Evolutionary conservation across 768 basidiomycete genomes (phyloP).

Genomic region (Boletus sensibilis): DNA sequence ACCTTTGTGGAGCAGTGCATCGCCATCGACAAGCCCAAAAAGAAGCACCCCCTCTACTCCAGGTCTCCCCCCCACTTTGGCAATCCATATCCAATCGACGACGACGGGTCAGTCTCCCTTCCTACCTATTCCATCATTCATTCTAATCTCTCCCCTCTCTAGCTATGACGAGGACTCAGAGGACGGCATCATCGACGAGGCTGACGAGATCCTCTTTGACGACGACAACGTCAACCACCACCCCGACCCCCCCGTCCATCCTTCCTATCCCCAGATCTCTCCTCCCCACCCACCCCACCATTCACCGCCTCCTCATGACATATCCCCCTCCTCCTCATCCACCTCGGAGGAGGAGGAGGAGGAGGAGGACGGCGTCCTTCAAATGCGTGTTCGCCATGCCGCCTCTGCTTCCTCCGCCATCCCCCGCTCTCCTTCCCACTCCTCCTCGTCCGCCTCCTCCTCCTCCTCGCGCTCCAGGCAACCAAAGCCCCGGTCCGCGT

Average conservation of each 20-base stretch:
- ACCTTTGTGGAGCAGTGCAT: constrained; percentile 98
- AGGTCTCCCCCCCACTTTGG: constrained; percentile 23
- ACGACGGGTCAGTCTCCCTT: constrained; percentile 56
- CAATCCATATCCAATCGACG: constrained; percentile 38
- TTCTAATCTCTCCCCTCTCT: not conserved
- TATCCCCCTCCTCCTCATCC: constrained; percentile 32
- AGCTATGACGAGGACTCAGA: constrained; percentile 75
- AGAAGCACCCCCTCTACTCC: constrained; percentile 21
- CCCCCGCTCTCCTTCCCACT: constrained; percentile 41
- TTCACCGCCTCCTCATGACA: constrained; percentile 22
- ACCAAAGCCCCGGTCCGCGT: constrained; percentile 32
- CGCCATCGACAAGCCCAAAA: constrained; percentile 74
- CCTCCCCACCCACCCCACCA: constrained; percentile 13
- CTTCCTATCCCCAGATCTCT: constrained; percentile 19
- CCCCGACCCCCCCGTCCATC: not conserved
- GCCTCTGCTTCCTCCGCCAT: constrained; percentile 18
- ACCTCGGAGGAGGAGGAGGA: constrained; percentile 41
- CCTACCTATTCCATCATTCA: not conserved
- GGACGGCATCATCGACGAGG: constrained; percentile 50
- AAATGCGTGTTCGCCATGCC: constrained; percentile 52
- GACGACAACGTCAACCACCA: constrained; percentile 28
- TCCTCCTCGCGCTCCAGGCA: constrained; percentile 26
- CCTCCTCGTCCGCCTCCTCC: constrained; percentile 30
- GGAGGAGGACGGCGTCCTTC: constrained; percentile 56
- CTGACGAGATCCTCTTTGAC: constrained; percentile 36